A percentile compares a stretch with the other conserved stretches of the same genome.
phyloP scores from a whole-genome alignment of 2,329 filamentous ascomycete species.

The Alternaria dauci region DNA sequence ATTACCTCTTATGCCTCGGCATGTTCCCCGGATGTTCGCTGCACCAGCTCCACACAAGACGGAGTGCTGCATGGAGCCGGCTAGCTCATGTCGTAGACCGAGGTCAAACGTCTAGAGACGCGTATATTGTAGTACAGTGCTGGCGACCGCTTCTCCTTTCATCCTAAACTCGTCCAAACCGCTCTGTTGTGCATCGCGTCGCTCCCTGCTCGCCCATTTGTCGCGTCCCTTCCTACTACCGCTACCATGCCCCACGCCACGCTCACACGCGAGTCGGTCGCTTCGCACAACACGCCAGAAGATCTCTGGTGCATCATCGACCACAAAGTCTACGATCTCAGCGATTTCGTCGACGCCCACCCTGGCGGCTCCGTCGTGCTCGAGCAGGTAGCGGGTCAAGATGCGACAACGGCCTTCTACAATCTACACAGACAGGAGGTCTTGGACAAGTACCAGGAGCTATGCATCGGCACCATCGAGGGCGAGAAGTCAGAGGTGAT shows the following conservation, averaged over 20 bases:
- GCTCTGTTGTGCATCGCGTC: background rate
- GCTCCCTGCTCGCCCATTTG: background rate
- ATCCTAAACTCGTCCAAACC: background rate
- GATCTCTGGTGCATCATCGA: conserved; percentile 87
- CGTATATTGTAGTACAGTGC: conserved; percentile 20
- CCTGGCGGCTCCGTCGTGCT: conserved; percentile 84
- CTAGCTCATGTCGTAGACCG: conserved; percentile 27
- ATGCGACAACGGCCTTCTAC: conserved; percentile 86
- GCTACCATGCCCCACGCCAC: conserved; percentile 42
- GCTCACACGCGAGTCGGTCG: conserved; percentile 68
- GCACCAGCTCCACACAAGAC: conserved; percentile 23
- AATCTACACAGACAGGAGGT: conserved; percentile 92
- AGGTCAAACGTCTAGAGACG: conserved; percentile 22
- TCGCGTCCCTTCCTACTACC: background rate
- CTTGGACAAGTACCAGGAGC: conserved; percentile 77
- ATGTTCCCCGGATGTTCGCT: conserved; percentile 29
- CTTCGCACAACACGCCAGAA: conserved; percentile 77
- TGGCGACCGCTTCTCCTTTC: conserved; percentile 6
- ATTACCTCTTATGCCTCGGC: conserved; percentile 27
- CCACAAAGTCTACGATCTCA: conserved; percentile 85
- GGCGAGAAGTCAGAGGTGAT: conserved; percentile 80
- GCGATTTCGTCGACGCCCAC: conserved; percentile 85
- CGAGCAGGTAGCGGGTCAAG: conserved; percentile 79
- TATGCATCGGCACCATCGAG: conserved; percentile 78
- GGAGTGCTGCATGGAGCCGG: conserved; percentile 24